Conservation (phyloP, 768 basidiomycete genomes). For the Lactarius evosmus region DNA sequence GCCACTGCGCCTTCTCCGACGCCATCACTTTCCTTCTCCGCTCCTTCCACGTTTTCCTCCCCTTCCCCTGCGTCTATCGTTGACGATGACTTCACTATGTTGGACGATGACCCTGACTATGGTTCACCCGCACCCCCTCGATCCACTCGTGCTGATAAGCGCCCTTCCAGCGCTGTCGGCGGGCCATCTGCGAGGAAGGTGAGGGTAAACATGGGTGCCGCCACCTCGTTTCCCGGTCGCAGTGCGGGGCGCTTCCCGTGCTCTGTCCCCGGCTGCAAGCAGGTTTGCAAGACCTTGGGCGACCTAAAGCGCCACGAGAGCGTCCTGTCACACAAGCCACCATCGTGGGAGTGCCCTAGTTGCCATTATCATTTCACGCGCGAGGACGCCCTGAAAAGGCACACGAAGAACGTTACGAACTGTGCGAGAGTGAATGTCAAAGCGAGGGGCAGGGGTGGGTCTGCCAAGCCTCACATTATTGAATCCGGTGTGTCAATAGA, state of each 20-base stretch:
- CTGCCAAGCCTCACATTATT: neutral
- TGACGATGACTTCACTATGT: neutral
- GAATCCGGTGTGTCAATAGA: neutral
- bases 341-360: slow-evolving; percentile 19
- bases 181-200: neutral
- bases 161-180: neutral
- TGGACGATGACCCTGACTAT: neutral
- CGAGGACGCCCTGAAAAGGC: slow-evolving; percentile 27
- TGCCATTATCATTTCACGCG: slow-evolving; percentile 25
- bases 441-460: slow-evolving; percentile 2
- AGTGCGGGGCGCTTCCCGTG: slow-evolving; percentile 18
- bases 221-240: neutral
- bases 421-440: slow-evolving; percentile 8
- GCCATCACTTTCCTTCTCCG: slow-evolving; percentile 11
- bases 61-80: neutral
- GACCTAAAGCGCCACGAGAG: slow-evolving; percentile 27
- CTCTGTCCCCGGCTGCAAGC: slow-evolving; percentile 25
- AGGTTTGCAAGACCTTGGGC: slow-evolving; percentile 26
- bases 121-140: neutral
- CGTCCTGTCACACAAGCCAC: slow-evolving; percentile 19
- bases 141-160: neutral
- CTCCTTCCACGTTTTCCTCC: slow-evolving; percentile 3
- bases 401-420: slow-evolving; percentile 19
- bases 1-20: slow-evolving; percentile 4
- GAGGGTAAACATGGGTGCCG: neutral